Percentiles rank a stretch among this genome's conserved stretches.
phyloP scores from a whole-genome alignment of 2,329 filamentous ascomycete genomes.

The Cytospora piceicola region DNA sequence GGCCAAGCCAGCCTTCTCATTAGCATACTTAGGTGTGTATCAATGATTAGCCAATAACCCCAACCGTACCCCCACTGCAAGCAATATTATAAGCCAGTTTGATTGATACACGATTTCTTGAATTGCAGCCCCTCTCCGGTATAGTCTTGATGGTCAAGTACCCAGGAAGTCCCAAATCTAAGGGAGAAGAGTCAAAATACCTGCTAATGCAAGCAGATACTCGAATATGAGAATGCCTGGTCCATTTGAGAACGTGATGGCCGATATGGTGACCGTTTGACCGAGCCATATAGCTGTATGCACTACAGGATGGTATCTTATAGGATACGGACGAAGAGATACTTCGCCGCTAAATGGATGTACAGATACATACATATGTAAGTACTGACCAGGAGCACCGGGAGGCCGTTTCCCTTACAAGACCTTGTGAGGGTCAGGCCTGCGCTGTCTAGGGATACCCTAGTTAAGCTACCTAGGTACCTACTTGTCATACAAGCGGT shows the following conservation, averaged over 20 bases:
- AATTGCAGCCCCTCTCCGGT: constrained; percentile 11
- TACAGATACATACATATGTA: too few relatives aligned
- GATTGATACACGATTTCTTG: constrained; percentile 17
- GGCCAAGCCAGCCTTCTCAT: constrained; percentile 25
- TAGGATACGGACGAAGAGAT: constrained; percentile 42
- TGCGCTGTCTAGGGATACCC: constrained; percentile 63
- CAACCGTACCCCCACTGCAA: constrained; percentile 29
- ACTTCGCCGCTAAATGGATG: constrained; percentile 41
- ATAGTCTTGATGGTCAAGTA: constrained; percentile 25
- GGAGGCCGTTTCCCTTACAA: constrained; percentile 63
- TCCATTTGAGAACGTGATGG: constrained; percentile 35
- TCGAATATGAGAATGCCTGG: constrained; percentile 38
- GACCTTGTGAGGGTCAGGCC: constrained; percentile 61
- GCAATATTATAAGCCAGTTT: constrained; percentile 24
- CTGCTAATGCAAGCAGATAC: constrained; percentile 31
- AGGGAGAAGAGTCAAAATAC: constrained; percentile 29
- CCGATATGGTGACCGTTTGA: constrained; percentile 34
- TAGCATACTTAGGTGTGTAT: constrained; percentile 26
- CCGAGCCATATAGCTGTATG: constrained; percentile 40
- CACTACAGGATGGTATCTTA: constrained; percentile 35
- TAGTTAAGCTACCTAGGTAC: constrained; percentile 66
- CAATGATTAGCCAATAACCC: constrained; percentile 27
- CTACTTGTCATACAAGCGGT: constrained; percentile 64
- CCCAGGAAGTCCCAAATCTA: constrained; percentile 20
- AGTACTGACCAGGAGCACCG: constrained; percentile 53